A percentile compares a stretch with the other conserved stretches of the same genome.
phyloP scores from a whole-genome alignment of 805 yeast species.

The Wickerhamiella hasegawae region DNA sequence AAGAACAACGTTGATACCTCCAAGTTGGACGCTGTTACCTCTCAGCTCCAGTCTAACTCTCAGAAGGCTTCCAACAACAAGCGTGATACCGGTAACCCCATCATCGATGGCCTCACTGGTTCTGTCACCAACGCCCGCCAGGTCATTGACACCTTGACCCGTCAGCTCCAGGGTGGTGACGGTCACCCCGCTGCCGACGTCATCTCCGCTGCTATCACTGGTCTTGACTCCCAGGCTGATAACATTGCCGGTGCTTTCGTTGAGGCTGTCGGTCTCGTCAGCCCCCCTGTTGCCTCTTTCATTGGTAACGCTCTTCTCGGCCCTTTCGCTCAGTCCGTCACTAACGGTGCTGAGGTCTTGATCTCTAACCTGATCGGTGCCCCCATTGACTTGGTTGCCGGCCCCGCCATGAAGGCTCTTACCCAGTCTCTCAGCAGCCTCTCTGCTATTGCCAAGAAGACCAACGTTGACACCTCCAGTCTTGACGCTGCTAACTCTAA shows the following conservation, averaged over 20 bases:
- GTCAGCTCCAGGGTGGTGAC: constrained; percentile 6
- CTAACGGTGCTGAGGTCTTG: constrained; percentile 15
- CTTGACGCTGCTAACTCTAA: background rate
- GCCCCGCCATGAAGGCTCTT: constrained; percentile 8
- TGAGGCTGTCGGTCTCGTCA: constrained; percentile 8
- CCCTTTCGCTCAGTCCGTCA: constrained; percentile 15
- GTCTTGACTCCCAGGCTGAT: constrained; percentile 16
- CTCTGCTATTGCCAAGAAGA: constrained; percentile 6
- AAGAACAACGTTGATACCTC: constrained; percentile 7
- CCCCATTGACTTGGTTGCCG: constrained; percentile 7
- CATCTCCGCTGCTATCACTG: constrained; percentile 10
- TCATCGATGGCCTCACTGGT: constrained; percentile 9
- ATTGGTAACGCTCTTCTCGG: constrained; percentile 7
- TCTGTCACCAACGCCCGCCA: constrained; percentile 12
- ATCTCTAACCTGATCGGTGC: constrained; percentile 9
- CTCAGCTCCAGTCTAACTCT: constrained; percentile 1
- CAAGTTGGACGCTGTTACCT: constrained; percentile 2
- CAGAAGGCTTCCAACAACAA: background rate
- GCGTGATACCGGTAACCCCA: constrained; percentile 1
- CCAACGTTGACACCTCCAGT: constrained; percentile 6
- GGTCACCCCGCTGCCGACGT: constrained; percentile 7
- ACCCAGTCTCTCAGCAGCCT: constrained; percentile 7
- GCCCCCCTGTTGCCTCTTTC: background rate
- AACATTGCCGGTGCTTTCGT: constrained; percentile 12
- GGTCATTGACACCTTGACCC: constrained; percentile 8